Percentiles rank a stretch among this genome's conserved stretches.
Evolutionary conservation across 306 rosid species (phyloP).

Genomic region (Begonia loranthoides): DNA sequence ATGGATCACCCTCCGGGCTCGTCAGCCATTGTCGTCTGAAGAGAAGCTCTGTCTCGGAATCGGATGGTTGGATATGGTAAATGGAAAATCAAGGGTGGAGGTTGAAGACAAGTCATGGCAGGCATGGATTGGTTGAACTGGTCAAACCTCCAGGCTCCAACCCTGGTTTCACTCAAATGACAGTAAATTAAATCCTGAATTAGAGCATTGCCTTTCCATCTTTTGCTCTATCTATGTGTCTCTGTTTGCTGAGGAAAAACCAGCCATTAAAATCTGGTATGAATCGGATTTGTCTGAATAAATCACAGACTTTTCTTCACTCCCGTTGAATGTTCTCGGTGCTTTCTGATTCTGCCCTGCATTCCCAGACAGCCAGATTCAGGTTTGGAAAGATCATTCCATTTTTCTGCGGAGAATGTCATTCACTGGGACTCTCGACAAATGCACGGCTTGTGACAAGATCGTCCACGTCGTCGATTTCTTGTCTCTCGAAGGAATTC

Average conservation of each 20-base stretch:
- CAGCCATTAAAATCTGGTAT: constrained; percentile 2
- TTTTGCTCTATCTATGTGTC: background rate
- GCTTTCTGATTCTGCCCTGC: background rate
- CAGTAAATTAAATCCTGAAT: constrained; percentile 8
- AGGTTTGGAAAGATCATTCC: background rate
- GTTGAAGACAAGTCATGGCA: too few relatives aligned
- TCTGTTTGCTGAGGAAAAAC: background rate
- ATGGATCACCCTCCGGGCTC: too few relatives aligned
- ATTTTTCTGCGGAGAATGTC: constrained; percentile 30
- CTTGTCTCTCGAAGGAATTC: constrained; percentile 74
- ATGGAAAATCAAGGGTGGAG: too few relatives aligned
- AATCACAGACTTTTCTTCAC: background rate
- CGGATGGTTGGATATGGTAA: too few relatives aligned
- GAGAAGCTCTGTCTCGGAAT: too few relatives aligned
- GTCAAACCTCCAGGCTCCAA: constrained; percentile 5
- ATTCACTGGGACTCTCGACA: constrained; percentile 92
- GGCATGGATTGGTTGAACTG: background rate
- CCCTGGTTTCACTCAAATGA: constrained; percentile 5
- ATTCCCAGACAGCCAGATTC: background rate
- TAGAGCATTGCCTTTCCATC: constrained; percentile 4
- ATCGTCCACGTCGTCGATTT: constrained; percentile 85
- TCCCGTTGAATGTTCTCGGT: background rate
- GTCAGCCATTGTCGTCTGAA: too few relatives aligned
- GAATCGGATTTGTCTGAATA: background rate
- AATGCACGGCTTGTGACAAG: constrained; percentile 90